Evolutionary conservation across 345 rosid species (phyloP), one percentile per base, ranked within the genome.

Genomic region (Citrus hindsii): DNA sequence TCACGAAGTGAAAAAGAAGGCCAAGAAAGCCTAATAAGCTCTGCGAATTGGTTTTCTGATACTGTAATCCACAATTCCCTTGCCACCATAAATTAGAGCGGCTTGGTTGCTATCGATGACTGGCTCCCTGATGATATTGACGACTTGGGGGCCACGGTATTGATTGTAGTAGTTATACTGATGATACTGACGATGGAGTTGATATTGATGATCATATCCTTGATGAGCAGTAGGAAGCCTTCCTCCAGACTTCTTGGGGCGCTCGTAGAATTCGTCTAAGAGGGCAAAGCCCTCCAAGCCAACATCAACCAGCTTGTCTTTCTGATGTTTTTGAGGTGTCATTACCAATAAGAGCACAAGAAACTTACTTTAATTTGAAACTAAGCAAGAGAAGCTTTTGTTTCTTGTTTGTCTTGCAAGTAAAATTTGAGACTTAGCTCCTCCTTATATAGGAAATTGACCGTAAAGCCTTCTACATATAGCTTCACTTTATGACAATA

Each of bases 231-330:
- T 8, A 46, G 56, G 71, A 18, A 12, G 65, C 67, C 72, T 67
- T 12, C 13, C 14, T 4, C 24, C 62, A 13, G n/a, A 5, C 70
- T 78, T 60, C 71, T 74, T 38, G 3, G 24, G 13, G 18, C 55
- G 69, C 42, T 76, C 67, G 9, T 9, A 37, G 63, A 19, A 8
- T 38, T 81, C 83, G 8, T 71, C 80, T 13, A 76, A 71, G 0
- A 81, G 24, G 4, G 74, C 63, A 55, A 73, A 77, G n/a, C 75
- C 84, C 63, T 81, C 81, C 60, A 65, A 51, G 14, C 64, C 84
- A 33, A 73, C 61, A 40, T 33, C 62, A 9, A 8, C n/a, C 69
- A 73, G 81, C 58, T 66, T 67, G 40, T 81, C 74, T 62, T 14
- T 40, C 55, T 69, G 69, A 40, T 12, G 38, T 28, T 4, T 35